A percentile compares a stretch with the other conserved stretches of the same genome.
phyloP scores from a whole-genome alignment of 805 yeast genomes.

The Yarrowia sp. region DNA sequence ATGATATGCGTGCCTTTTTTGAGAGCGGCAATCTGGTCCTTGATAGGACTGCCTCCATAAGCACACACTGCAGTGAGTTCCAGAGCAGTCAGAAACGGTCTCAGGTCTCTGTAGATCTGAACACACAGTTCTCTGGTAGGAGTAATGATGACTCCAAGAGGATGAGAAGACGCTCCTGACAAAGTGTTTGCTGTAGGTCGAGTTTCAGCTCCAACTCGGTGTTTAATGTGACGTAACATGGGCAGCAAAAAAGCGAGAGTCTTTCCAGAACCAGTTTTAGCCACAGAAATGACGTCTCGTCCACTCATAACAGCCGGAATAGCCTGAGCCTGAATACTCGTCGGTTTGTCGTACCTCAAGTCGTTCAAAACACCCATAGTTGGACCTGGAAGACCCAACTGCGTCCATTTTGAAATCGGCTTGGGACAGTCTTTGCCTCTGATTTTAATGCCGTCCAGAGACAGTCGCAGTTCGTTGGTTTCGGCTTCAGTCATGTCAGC shows the following conservation, averaged over 20 bases:
- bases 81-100: conserved; percentile 52
- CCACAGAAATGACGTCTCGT: conserved; percentile 85
- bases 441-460: conserved; percentile 63
- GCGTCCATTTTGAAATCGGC: conserved; percentile 77
- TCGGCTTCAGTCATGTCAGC: conserved; percentile 50
- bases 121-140: conserved; percentile 92
- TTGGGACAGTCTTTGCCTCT: conserved; percentile 55
- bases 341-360: conserved; percentile 59
- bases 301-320: conserved; percentile 90
- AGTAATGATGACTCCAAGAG: conserved; percentile 72
- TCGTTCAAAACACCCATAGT: conserved; percentile 52
- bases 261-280: conserved; percentile 96
- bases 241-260: conserved; percentile 87
- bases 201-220: conserved; percentile 32
- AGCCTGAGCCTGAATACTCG: conserved; percentile 88
- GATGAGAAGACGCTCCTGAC: conserved; percentile 53
- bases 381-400: conserved; percentile 67
- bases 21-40: conserved; percentile 73
- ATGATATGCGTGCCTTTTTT: conserved; percentile 75
- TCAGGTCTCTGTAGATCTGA: conserved; percentile 71
- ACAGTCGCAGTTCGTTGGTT: conserved; percentile 50
- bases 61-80: conserved; percentile 65
- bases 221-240: conserved; percentile 74
- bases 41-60: conserved; percentile 85
- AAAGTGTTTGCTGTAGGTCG: conserved; percentile 52